Evolutionary conservation across 2,329 filamentous ascomycete species (phyloP).

Genomic region (Colletotrichum sp.): DNA sequence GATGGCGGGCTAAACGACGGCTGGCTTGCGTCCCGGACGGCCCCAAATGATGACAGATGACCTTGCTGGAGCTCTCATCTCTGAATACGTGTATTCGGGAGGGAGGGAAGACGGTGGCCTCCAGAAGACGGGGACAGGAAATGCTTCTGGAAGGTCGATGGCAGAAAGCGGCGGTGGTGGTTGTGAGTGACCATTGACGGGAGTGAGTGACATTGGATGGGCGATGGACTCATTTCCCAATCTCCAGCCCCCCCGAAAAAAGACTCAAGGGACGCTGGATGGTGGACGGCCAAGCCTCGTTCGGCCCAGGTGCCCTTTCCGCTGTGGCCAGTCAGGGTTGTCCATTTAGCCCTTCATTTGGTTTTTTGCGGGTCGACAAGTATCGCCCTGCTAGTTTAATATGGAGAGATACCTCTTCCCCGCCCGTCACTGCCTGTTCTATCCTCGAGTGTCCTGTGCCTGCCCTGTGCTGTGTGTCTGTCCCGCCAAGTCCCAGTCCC

Average conservation of each 20-base stretch:
- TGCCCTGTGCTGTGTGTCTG: neutral
- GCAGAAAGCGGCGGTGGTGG: neutral
- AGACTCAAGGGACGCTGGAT: neutral
- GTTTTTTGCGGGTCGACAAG: neutral
- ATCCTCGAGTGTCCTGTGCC: neutral
- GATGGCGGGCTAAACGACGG: neutral
- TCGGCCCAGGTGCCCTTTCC: neutral
- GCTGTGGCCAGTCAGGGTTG: neutral
- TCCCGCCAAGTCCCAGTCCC: neutral
- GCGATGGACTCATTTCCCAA: slow-evolving; percentile 4
- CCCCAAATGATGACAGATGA: neutral
- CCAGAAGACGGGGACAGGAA: neutral
- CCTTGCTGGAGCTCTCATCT: neutral
- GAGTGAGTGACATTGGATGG: neutral
- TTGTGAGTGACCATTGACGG: neutral
- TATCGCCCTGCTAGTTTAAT: neutral
- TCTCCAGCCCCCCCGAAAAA: slow-evolving; percentile 4
- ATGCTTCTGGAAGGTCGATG: neutral
- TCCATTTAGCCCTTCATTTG: neutral
- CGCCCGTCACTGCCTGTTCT: neutral
- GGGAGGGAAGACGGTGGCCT: neutral
- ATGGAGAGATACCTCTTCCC: neutral
- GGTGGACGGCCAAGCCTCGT: slow-evolving; percentile 6
- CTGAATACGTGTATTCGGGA: neutral
- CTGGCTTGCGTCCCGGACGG: neutral